Base-by-base conservation (phyloP, 108 stramenopile species). In the Phaeodactylum tricornutum region DNA sequence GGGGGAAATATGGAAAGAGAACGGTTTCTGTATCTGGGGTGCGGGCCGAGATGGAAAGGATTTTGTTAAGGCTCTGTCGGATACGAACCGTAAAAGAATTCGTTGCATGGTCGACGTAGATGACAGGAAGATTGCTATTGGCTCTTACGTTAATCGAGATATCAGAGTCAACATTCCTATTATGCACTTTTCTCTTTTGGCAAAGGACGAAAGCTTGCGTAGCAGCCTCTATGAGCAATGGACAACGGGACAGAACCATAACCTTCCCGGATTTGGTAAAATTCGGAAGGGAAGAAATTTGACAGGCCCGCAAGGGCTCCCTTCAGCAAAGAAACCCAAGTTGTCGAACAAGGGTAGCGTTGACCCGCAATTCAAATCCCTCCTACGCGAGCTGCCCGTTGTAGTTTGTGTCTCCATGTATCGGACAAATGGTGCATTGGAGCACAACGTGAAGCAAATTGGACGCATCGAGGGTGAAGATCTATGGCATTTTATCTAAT, bases 31-130 rank as follows among this genome's bases (percentile, higher is more conserved):
- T 3, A 68, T 94, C 17, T 83, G 79, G 86, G 87, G 84, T 14
- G 89, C 89, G 14, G 93, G 93, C 9, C 62, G 93, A 29, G 93
- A 94, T 66, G 93, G 87, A 22, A 91, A 89, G 37, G 87, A 91
- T 22, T 87, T 94, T 59, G 40, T 78, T 43, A 94, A 94, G 64
- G 59, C 73, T 4, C 46, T 92, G 21, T 50, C 53, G 29, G 46
- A 57, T 30, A 61, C 76, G 14, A 59, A 71, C 17, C 75, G 68
- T n/a, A 30, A 46, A 27, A 39, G 63, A 24, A 74, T 92, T 8
- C 57, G 73, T 16, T 83, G 83, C 35, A 75, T 92, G 53, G 91
- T 79, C 20, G 91, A 92, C 53, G 81, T 92, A 6, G 91, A 87
- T 50, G 42, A 59, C 17, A 85, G 81, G 64, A 92, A 92, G 59